phyloP scores from a whole-genome alignment of 495 filamentous ascomycete genomes.

The Penicillium ochrochloron region DNA sequence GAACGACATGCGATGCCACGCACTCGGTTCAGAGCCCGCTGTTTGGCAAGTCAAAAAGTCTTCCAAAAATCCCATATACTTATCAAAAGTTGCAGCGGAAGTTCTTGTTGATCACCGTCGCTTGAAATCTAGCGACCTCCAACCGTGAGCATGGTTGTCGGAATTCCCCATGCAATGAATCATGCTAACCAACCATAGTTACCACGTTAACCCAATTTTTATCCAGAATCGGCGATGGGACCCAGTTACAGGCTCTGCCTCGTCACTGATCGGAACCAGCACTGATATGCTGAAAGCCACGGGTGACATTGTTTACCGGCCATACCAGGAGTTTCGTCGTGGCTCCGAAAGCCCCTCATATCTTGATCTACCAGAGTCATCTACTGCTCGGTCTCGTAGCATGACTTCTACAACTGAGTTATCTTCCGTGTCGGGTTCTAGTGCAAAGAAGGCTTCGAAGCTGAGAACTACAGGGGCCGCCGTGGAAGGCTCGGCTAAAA shows the following conservation, averaged over 20 bases:
- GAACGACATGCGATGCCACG: slow-evolving; percentile 1
- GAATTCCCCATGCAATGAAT: too few species aligned
- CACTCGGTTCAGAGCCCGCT: not conserved
- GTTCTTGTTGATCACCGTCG: not conserved
- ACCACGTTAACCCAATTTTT: slow-evolving; percentile 26
- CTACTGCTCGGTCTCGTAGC: not conserved
- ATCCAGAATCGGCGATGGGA: slow-evolving; percentile 48
- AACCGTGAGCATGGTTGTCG: not conserved
- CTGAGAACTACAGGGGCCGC: slow-evolving; percentile 27
- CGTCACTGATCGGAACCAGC: slow-evolving; percentile 34
- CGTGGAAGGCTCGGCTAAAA: slow-evolving; percentile 35
- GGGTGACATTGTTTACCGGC: slow-evolving; percentile 38
- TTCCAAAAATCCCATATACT: not conserved
- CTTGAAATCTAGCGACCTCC: not conserved
- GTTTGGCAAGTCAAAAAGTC: not conserved
- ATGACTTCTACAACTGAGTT: not conserved
- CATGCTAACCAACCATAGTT: not conserved
- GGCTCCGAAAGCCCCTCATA: not conserved
- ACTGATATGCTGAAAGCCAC: slow-evolving; percentile 36
- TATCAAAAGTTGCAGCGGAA: not conserved
- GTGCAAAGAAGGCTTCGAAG: not conserved
- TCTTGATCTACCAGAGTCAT: not conserved
- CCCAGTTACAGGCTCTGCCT: slow-evolving; percentile 51
- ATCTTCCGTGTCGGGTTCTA: not conserved
- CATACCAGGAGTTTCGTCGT: slow-evolving; percentile 34